phyloP scores from a whole-genome alignment of 345 rosid species.

The Chamaenerion angustifolium region DNA sequence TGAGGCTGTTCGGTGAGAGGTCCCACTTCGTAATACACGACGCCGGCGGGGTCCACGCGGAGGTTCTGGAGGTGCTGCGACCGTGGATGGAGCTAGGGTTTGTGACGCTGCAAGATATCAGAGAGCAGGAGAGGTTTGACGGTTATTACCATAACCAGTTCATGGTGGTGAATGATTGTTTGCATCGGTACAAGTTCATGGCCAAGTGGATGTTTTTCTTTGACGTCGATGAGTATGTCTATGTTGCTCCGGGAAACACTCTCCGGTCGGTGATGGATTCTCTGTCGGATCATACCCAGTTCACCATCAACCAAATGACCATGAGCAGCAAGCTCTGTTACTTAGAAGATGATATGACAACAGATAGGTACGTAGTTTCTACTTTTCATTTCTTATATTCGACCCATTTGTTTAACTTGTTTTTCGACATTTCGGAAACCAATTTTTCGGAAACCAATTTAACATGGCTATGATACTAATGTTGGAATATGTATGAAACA shows the following conservation, averaged over 20 bases:
- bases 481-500: too few relatives aligned
- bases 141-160: conserved; percentile 94
- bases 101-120: conserved; percentile 63
- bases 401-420: too few relatives aligned
- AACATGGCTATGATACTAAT: too few relatives aligned
- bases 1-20: conserved; percentile 46
- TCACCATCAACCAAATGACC: conserved; percentile 77
- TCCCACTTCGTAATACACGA: conserved; percentile 83
- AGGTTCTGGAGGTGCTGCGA: conserved; percentile 57
- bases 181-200: conserved; percentile 64
- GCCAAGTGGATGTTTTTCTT: conserved; percentile 46
- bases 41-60: conserved; percentile 71
- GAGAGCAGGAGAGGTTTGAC: conserved; percentile 81
- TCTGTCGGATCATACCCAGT: conserved; percentile 41
- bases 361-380: too few relatives aligned
- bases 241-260: conserved; percentile 40
- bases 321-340: conserved; percentile 67
- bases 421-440: too few relatives aligned
- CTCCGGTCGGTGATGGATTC: conserved; percentile 50
- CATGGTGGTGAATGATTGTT: conserved; percentile 82
- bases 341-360: conserved; percentile 44
- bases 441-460: too few relatives aligned
- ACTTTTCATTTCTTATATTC: too few relatives aligned
- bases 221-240: conserved; percentile 38
- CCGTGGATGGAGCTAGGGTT: conserved; percentile 93